Conservation (phyloP, 192 early-diverging fungal species). For the Umbelopsis isabellina region DNA sequence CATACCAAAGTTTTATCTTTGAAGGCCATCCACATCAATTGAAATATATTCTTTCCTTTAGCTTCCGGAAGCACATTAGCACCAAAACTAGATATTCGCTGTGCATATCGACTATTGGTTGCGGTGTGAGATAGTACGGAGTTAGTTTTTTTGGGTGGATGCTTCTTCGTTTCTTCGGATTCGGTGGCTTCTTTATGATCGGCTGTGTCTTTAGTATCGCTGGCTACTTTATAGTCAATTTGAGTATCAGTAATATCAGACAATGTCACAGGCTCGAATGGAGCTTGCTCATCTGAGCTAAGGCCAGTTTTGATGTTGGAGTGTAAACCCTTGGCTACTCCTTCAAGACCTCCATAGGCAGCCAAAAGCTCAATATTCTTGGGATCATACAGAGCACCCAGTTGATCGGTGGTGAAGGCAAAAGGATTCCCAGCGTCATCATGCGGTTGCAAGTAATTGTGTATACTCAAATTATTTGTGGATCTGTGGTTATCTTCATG, state of each 20-base stretch:
- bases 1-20: constrained; percentile 80
- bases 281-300: constrained; percentile 30
- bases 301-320: constrained; percentile 53
- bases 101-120: constrained; percentile 41
- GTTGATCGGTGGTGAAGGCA: constrained; percentile 53
- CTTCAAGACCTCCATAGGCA: constrained; percentile 53
- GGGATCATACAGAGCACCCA: constrained; percentile 57
- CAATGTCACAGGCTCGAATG: constrained; percentile 38
- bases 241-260: constrained; percentile 22
- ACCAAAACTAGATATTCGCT: constrained; percentile 66
- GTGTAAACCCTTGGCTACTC: constrained; percentile 53
- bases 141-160: neutral
- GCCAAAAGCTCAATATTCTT: constrained; percentile 53
- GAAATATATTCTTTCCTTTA: constrained; percentile 70
- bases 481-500: neutral
- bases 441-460: constrained; percentile 27
- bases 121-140: neutral
- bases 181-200: neutral
- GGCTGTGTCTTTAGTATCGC: neutral
- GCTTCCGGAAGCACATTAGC: constrained; percentile 70
- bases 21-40: constrained; percentile 80
- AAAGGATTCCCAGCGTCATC: constrained; percentile 50
- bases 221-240: neutral
- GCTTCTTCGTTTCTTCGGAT: neutral
- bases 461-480: neutral